A percentile compares a stretch with the other conserved stretches of the same genome.
phyloP scores from a whole-genome alignment of 2,329 filamentous ascomycete species.

The Apiospora rasikravindrae region DNA sequence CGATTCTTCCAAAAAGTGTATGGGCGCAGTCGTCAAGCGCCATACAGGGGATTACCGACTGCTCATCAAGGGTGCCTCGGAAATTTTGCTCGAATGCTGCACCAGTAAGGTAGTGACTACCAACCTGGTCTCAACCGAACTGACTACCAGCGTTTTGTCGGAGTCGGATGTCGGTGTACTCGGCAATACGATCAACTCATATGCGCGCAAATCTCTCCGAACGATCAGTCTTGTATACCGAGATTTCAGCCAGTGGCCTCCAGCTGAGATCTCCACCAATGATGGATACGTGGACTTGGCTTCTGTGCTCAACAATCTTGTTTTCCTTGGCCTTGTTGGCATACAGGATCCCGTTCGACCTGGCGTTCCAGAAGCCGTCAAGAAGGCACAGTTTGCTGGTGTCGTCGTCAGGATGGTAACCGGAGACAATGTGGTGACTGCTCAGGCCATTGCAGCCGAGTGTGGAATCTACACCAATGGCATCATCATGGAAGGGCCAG shows the following conservation, averaged over 20 bases:
- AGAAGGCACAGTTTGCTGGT: constrained; percentile 69
- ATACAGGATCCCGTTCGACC: constrained; percentile 76
- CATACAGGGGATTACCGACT: constrained; percentile 51
- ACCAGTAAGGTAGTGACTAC: constrained; percentile 38
- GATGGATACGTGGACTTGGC: constrained; percentile 66
- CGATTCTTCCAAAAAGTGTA: constrained; percentile 60
- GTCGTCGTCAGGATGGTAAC: constrained; percentile 79
- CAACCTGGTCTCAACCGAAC: constrained; percentile 47
- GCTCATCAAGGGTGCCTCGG: constrained; percentile 61
- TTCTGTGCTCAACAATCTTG: constrained; percentile 73
- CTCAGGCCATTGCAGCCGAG: constrained; percentile 73
- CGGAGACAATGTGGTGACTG: constrained; percentile 74
- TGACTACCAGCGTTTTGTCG: constrained; percentile 46
- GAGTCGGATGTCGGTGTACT: constrained; percentile 61
- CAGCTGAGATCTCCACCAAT: constrained; percentile 64
- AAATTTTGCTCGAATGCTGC: constrained; percentile 56
- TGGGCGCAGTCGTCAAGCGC: constrained; percentile 60
- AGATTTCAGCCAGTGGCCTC: constrained; percentile 75
- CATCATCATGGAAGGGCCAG: constrained; percentile 71
- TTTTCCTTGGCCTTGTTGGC: constrained; percentile 73
- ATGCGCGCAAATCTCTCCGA: constrained; percentile 70
- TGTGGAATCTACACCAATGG: constrained; percentile 72
- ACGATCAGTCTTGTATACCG: constrained; percentile 77
- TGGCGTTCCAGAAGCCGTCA: constrained; percentile 71
- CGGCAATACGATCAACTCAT: constrained; percentile 61